These are phyloP conservation scores for Flueggea neowawraea DNA, from an alignment of 441 rosid species.

Conservation along the genomic window DNA sequence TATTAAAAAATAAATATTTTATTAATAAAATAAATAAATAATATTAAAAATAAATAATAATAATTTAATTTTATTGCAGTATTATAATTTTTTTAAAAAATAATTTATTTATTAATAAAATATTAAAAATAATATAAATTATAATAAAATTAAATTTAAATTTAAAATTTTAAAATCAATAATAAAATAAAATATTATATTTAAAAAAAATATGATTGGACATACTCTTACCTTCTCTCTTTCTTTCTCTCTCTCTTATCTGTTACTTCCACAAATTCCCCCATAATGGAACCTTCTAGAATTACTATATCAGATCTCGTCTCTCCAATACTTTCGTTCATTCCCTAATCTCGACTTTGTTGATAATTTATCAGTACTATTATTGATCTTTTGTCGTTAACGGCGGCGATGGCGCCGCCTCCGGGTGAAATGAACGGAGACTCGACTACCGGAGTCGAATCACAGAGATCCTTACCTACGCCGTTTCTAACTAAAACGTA, in stretches of 20 bases:
- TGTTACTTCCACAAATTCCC: neutral
- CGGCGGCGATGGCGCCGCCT: slow-evolving; percentile 25
- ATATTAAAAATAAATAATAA: too few species aligned
- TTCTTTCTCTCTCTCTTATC: neutral
- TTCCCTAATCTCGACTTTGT: neutral
- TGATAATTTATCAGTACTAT: neutral
- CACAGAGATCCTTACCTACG: slow-evolving; percentile 76
- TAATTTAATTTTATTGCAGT: too few species aligned
- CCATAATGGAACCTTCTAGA: slow-evolving; percentile 37
- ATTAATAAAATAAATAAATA: too few species aligned
- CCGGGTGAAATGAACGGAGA: slow-evolving; percentile 42
- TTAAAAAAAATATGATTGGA: too few species aligned
- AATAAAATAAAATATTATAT: too few species aligned
- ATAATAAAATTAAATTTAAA: too few species aligned
- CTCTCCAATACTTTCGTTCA: neutral
- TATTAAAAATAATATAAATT: too few species aligned
- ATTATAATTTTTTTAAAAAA: too few species aligned
- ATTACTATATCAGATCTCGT: slow-evolving; percentile 5
- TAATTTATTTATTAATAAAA: too few species aligned
- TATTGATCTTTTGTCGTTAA: neutral
- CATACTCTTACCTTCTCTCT: too few species aligned
- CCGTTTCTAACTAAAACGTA: slow-evolving; percentile 87
- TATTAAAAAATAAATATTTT: too few species aligned
- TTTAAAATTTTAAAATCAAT: too few species aligned
- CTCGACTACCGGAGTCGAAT: slow-evolving; percentile 31